Evolutionary conservation across 192 early-diverging fungal genomes (phyloP), one percentile per base, ranked within the genome.

Genomic region (Coemansia sp.): DNA sequence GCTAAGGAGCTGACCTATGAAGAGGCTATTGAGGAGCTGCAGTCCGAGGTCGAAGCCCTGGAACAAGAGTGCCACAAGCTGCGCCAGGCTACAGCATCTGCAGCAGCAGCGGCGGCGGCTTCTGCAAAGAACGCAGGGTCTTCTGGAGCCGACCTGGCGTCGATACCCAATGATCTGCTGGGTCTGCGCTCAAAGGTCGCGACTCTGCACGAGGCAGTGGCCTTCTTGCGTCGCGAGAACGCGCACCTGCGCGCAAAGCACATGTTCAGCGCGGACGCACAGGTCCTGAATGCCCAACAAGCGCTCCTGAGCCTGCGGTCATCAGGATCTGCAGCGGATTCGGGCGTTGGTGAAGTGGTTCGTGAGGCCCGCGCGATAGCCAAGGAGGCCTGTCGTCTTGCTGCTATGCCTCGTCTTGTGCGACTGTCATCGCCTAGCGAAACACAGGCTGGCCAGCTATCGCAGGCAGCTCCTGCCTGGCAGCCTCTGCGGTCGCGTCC

Each of bases 211-310:
- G 85, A 89, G 34, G 91, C 93, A 3, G 66, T 95, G 39, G 80
- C 88, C 14, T 95, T 87, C 70, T 57, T 96, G 67, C 90, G 93
- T 36, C 82, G 86, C 57, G 95, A 97, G 72, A 96, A 95, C 76
- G 86, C 91, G 28, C 88, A 90, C 8, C 68, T 97, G 68, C 94
- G 93, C 64, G 87, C 87, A 7, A 74, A 79, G 22, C 86, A 65
- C 22, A 33, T 75, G 64, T 74, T 52, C 39, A 64, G 37, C 33
- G 68, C 65, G 3, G 67, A 59, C 55, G 11, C 32, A 35, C 51
- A 33, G n/a, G 8, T 62, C 54, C 69, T 74, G 36, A 34, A 38
- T 17, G 43, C 38, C 0, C 52, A 32, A 17, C 75, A 48, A 15
- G 45, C 66, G 57, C 68, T 72, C 22, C 8, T 67, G 32, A 51